A percentile compares a stretch with the other conserved stretches of the same genome.
phyloP scores from a whole-genome alignment of 2,329 filamentous ascomycete species.

The Niveomyces coronatus region DNA sequence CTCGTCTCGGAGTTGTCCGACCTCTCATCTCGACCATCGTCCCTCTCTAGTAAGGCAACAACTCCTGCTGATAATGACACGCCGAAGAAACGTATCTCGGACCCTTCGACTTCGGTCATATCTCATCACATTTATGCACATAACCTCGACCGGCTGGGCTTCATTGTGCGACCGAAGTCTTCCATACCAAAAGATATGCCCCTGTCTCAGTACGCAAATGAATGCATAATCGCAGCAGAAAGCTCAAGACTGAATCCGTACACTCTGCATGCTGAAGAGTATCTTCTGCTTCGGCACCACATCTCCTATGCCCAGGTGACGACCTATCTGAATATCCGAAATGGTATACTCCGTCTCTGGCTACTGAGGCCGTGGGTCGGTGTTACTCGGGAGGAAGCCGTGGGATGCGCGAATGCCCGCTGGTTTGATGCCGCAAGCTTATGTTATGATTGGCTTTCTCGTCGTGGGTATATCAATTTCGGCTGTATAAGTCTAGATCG shows the following conservation, averaged over 20 bases:
- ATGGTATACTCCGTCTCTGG: constrained; percentile 88
- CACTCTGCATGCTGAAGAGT: constrained; percentile 75
- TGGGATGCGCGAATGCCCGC: constrained; percentile 78
- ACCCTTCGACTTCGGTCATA: constrained; percentile 10
- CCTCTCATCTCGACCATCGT: constrained; percentile 42
- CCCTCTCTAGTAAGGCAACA: constrained; percentile 52
- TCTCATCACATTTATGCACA: constrained; percentile 15
- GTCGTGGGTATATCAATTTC: constrained; percentile 92
- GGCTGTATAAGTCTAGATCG: constrained; percentile 71
- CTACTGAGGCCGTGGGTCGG: constrained; percentile 72
- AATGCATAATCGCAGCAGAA: constrained; percentile 84
- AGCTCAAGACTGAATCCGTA: constrained; percentile 85
- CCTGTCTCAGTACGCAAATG: constrained; percentile 71
- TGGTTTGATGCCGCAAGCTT: constrained; percentile 86
- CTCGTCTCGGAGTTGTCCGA: constrained; percentile 47
- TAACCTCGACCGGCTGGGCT: constrained; percentile 28
- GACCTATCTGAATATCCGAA: constrained; percentile 90
- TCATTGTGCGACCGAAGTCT: constrained; percentile 61
- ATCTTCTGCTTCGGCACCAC: constrained; percentile 66
- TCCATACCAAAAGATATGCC: constrained; percentile 73
- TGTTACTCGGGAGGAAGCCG: constrained; percentile 74
- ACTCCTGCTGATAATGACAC: constrained; percentile 41
- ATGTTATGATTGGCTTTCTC: constrained; percentile 85
- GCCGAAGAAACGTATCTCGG: constrained; percentile 14
- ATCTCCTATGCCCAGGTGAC: constrained; percentile 86